A percentile compares a stretch with the other conserved stretches of the same genome.
These are phyloP conservation scores for Ogataea methylovora DNA, from an alignment of 805 yeast species.

Conservation along the genomic window DNA sequence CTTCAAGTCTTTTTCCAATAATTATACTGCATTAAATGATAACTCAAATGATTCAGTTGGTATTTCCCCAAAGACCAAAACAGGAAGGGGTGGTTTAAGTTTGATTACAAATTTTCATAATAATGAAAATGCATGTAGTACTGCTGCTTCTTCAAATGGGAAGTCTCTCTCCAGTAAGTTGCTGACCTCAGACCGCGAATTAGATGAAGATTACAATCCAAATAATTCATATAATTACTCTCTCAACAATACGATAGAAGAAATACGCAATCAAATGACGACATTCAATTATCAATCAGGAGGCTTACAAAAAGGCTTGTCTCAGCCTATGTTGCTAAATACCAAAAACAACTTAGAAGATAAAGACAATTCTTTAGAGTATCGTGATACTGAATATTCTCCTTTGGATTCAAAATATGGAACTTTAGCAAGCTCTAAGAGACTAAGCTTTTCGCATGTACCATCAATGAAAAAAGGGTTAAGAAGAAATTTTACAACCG, in stretches of 20 bases:
- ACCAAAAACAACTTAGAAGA: no score
- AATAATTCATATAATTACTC: conserved; percentile 24
- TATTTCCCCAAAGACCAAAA: conserved; percentile 11
- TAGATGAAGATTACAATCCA: conserved; percentile 23
- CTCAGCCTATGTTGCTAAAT: no score
- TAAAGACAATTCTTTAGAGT: no score
- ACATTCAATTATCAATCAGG: conserved; percentile 6
- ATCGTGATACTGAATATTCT: no score
- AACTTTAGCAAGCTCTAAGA: no score
- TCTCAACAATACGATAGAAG: conserved; percentile 23
- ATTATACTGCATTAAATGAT: neutral
- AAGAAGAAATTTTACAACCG: conserved; percentile 11
- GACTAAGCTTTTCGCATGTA: no score
- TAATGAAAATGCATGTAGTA: conserved; percentile 1
- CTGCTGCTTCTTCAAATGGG: conserved; percentile 1
- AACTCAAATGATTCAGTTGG: conserved; percentile 1
- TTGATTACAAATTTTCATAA: conserved; percentile 6
- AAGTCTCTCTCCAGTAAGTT: no score
- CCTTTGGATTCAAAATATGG: no score
- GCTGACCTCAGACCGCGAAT: no score
- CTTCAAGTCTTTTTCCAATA: conserved; percentile 1
- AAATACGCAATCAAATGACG: conserved; percentile 23
- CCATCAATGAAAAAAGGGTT: neutral
- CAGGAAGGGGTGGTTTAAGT: conserved; percentile 10
- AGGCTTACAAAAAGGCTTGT: no score